phyloP scores from a whole-genome alignment of 2,329 filamentous ascomycete genomes.

The Aspergillus sp. region DNA sequence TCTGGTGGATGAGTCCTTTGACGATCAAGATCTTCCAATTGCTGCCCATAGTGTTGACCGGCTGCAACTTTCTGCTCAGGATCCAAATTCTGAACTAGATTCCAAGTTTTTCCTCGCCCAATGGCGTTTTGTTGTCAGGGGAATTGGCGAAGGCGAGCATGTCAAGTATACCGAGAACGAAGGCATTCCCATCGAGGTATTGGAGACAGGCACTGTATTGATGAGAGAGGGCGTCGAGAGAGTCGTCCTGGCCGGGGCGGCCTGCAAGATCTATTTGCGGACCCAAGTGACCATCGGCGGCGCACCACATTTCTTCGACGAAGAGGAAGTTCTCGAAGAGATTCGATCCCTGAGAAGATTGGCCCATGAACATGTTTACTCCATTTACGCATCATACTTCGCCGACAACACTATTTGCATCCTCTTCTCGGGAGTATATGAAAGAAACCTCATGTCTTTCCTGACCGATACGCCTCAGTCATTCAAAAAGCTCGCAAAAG shows the following conservation, averaged over 20 bases:
- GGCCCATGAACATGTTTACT: constrained; percentile 46
- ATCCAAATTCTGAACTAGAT: constrained; percentile 47
- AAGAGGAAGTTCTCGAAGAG: constrained; percentile 42
- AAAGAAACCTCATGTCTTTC: constrained; percentile 44
- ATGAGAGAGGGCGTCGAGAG: constrained; percentile 42
- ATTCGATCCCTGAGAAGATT: constrained; percentile 39
- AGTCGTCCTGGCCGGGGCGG: constrained; percentile 39
- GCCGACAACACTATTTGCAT: constrained; percentile 44
- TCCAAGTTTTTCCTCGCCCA: constrained; percentile 60
- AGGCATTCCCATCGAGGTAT: constrained; percentile 58
- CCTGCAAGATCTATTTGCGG: constrained; percentile 38
- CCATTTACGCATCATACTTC: constrained; percentile 46
- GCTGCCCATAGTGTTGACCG: constrained; percentile 54
- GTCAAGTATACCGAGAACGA: constrained; percentile 60
- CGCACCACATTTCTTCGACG: constrained; percentile 38
- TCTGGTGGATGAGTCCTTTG: constrained; percentile 60
- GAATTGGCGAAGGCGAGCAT: constrained; percentile 56
- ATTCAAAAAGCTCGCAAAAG: constrained; percentile 45
- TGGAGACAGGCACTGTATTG: constrained; percentile 40
- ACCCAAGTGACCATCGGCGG: constrained; percentile 39
- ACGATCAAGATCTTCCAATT: constrained; percentile 62
- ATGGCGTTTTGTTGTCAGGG: constrained; percentile 58
- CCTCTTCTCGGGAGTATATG: constrained; percentile 43
- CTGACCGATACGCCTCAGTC: constrained; percentile 42
- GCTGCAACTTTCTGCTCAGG: constrained; percentile 52